Base-by-base conservation (phyloP, 148 eudicot genomes). In the Oxyria digyna region DNA sequence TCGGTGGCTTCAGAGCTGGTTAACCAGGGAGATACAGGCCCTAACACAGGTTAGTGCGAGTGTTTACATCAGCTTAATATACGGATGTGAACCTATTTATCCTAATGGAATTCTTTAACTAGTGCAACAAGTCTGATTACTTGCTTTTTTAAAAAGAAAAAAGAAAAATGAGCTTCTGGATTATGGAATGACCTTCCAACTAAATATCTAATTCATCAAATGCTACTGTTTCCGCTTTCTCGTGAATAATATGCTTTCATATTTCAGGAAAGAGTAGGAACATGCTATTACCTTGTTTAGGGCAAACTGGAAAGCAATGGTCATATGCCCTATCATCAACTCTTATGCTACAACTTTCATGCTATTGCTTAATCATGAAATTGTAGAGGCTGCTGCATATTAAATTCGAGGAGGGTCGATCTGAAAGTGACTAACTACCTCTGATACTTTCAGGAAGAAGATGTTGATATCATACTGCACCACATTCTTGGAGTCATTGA, bases 1-100 rank as follows among this genome's bases (percentile, higher is more conserved):
- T 63, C 78, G 45, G 38, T 85, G 89, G 83, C 83, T 93, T 29
- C 79, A 84, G 46, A 74, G 69, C 54, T 93, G 98, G 98, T 72
- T 85, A 69, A 88, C 74, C 71, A 89, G 98, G 78, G 98, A 93
- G 77, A 76, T 93, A 72, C 96, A 93, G 79, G 89, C 98, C 73
- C 66, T 93, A 50, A 74, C 74, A 74, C 98, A 89, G 92, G 98
- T 89, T 59, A 35, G 40, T 52, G n/a, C 45, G 26, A 32, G 50
- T 11, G 32, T 67, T n/a, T 69, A 3, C n/a, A 18, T 49, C 15
- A 49, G 63, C 63, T 14, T 38, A n/a, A 24, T 18, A 23, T 69
- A 8, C 17, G 15, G 20, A 32, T 23, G 37, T 23, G 35, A 4
- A 21, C 35, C 13, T 67, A 24, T 6, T 41, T 8, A 33, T 33